Evolutionary conservation across 1,284 basidiomycete genomes (phyloP).

Genomic region (Phlebopus sp.): DNA sequence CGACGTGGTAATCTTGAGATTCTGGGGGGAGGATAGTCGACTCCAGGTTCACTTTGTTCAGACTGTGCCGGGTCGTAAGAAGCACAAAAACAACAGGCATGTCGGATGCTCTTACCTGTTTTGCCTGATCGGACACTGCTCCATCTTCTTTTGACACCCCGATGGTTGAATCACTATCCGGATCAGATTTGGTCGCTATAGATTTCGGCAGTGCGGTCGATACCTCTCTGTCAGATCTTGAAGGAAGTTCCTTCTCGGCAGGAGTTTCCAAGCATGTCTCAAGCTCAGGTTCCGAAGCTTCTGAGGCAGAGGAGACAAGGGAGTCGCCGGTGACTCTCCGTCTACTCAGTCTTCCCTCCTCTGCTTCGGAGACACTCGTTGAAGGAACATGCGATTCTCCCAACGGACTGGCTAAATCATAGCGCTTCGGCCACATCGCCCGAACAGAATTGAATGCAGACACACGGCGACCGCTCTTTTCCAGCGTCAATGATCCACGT

Average conservation of each 20-base stretch:
- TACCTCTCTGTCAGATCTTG: slow-evolving; percentile 23
- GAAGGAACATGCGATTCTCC: slow-evolving; percentile 56
- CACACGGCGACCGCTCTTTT: slow-evolving; percentile 49
- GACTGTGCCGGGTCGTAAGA: slow-evolving; percentile 12
- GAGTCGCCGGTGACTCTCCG: slow-evolving; percentile 54
- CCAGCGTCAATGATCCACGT: slow-evolving; percentile 41
- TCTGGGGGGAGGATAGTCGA: slow-evolving; percentile 24
- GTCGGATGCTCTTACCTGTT: slow-evolving; percentile 25
- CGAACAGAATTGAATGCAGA: slow-evolving; percentile 69
- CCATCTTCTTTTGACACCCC: slow-evolving; percentile 58
- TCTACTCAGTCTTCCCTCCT: slow-evolving; percentile 51
- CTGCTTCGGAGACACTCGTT: slow-evolving; percentile 74
- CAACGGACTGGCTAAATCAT: slow-evolving; percentile 49
- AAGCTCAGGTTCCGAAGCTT: slow-evolving; percentile 50
- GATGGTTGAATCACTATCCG: slow-evolving; percentile 88
- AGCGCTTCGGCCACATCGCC: slow-evolving; percentile 64
- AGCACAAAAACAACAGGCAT: slow-evolving; percentile 1
- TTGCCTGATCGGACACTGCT: slow-evolving; percentile 22
- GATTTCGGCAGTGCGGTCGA: slow-evolving; percentile 6
- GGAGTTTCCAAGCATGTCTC: slow-evolving; percentile 27
- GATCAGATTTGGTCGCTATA: slow-evolving; percentile 43
- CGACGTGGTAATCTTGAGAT: slow-evolving; percentile 74
- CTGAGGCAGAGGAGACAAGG: slow-evolving; percentile 58
- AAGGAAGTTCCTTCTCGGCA: slow-evolving; percentile 20
- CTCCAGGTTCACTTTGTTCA: slow-evolving; percentile 21